Evolutionary conservation across 2,329 filamentous ascomycete genomes (phyloP).

Genomic region (Calycina herbarum): DNA sequence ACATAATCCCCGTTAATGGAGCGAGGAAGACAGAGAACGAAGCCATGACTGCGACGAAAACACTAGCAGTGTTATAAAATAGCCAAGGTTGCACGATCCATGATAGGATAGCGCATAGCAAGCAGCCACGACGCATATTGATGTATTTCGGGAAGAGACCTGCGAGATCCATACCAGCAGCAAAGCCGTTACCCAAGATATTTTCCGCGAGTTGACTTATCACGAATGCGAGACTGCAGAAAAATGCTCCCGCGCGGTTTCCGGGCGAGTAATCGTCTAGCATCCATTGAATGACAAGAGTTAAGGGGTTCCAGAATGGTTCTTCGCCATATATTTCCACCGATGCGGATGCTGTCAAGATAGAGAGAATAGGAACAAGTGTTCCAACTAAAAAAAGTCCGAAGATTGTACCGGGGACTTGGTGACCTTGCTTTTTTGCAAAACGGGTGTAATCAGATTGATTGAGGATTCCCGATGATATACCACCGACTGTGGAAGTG

Average conservation of each 20-base stretch:
- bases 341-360: slow-evolving; percentile 53
- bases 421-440: slow-evolving; percentile 41
- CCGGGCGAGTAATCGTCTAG: slow-evolving; percentile 38
- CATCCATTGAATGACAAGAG: slow-evolving; percentile 46
- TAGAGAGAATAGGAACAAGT: slow-evolving; percentile 42
- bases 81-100: slow-evolving; percentile 30
- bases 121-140: slow-evolving; percentile 53
- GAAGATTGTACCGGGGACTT: slow-evolving; percentile 45
- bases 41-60: not conserved
- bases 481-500: slow-evolving; percentile 11
- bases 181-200: slow-evolving; percentile 49
- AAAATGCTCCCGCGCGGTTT: slow-evolving; percentile 47
- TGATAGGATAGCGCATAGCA: not conserved
- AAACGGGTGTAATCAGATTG: slow-evolving; percentile 48
- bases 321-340: slow-evolving; percentile 49
- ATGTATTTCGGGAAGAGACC: slow-evolving; percentile 53
- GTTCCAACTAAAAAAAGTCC: slow-evolving; percentile 29
- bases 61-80: not conserved
- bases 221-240: slow-evolving; percentile 46
- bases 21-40: slow-evolving; percentile 45
- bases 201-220: slow-evolving; percentile 48
- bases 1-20: slow-evolving; percentile 46
- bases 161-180: slow-evolving; percentile 55
- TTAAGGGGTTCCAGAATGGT: slow-evolving; percentile 47
- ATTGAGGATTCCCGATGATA: slow-evolving; percentile 33